phyloP scores from a whole-genome alignment of 805 yeast species.

The Lachancea mirantina region DNA sequence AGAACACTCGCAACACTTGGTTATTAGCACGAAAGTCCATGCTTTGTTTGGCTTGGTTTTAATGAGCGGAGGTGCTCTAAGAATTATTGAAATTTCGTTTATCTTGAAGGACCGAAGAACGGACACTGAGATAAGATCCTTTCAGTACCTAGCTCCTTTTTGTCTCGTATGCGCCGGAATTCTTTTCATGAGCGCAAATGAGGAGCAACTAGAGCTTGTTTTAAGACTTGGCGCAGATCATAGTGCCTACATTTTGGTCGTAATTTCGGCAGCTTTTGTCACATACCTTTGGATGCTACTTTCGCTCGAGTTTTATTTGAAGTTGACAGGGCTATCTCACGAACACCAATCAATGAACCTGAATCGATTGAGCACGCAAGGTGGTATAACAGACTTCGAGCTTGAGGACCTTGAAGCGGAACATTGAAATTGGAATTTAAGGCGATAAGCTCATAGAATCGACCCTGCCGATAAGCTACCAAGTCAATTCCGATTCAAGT shows the following conservation, averaged over 20 bases:
- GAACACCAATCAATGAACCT: conserved; percentile 1
- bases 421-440: neutral
- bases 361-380: neutral
- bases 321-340: conserved; percentile 4
- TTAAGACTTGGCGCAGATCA: conserved; percentile 74
- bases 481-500: too few species aligned
- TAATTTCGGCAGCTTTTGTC: conserved; percentile 66
- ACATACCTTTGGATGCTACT: conserved; percentile 58
- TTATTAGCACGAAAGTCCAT: conserved; percentile 80
- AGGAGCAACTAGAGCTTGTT: conserved; percentile 73
- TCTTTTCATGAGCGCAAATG: conserved; percentile 87
- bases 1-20: conserved; percentile 71
- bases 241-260: conserved; percentile 68
- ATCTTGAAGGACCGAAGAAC: conserved; percentile 56
- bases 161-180: conserved; percentile 72
- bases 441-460: too few species aligned
- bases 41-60: conserved; percentile 76
- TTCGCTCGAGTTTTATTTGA: conserved; percentile 53
- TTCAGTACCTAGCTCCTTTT: conserved; percentile 85
- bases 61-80: conserved; percentile 66
- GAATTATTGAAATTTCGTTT: conserved; percentile 76
- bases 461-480: too few species aligned
- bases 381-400: conserved; percentile 6
- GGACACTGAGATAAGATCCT: conserved; percentile 47
- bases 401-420: conserved; percentile 2